Conservation (phyloP, 768 basidiomycete genomes). For the Favolaschia claudopus region DNA sequence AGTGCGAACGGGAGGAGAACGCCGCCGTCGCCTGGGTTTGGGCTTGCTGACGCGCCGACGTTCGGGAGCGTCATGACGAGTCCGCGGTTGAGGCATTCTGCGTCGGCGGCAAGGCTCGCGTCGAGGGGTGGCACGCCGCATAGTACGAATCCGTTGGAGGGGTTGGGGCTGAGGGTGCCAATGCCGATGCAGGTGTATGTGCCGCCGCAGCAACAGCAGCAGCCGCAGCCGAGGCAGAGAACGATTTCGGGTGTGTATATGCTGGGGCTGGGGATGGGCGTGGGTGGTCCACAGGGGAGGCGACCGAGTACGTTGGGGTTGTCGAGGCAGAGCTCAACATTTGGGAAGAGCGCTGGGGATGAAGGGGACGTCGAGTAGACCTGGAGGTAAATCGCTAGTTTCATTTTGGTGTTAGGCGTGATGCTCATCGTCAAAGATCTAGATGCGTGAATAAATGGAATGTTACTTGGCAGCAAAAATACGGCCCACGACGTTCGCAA, state of each 20-base stretch:
- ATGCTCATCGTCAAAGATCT: too few relatives aligned
- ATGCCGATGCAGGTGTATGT: slow-evolving; percentile 26
- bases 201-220: neutral
- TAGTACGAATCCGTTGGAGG: slow-evolving; percentile 11
- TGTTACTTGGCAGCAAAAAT: too few relatives aligned
- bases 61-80: slow-evolving; percentile 78
- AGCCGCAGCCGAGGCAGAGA: slow-evolving; percentile 10
- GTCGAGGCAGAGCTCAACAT: too few relatives aligned
- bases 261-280: slow-evolving; percentile 20
- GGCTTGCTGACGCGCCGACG: slow-evolving; percentile 52
- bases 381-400: too few relatives aligned
- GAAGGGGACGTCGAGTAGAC: neutral
- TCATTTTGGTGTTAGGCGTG: too few relatives aligned
- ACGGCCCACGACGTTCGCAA: too few relatives aligned
- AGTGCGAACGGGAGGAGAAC: neutral
- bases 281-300: neutral
- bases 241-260: slow-evolving; percentile 28
- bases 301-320: slow-evolving; percentile 19
- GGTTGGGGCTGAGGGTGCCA: slow-evolving; percentile 21
- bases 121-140: neutral
- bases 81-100: slow-evolving; percentile 60
- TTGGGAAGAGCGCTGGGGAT: neutral
- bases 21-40: slow-evolving; percentile 41
- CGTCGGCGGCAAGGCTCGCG: slow-evolving; percentile 6
- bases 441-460: too few relatives aligned